Evolutionary conservation across 2,329 filamentous ascomycete genomes (phyloP), one percentile per base, ranked within the genome.

Genomic region (Penicillium griseofulvum): DNA sequence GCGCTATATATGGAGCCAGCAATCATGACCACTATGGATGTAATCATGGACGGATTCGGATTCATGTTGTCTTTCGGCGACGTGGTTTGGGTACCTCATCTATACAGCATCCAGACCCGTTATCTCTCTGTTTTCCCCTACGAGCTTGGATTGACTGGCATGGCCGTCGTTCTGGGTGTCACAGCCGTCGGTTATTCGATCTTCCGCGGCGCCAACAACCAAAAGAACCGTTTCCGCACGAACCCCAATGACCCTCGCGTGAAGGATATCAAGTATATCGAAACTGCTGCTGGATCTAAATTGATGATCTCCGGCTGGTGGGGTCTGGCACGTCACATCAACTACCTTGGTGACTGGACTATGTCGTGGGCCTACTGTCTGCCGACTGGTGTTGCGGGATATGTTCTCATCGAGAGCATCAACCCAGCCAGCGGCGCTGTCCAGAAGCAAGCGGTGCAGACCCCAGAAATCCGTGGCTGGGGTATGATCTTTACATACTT

Each of bases 61-160:
- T 91, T 91, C 78, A 97, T 97, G 93, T 82, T 97, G 33, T 81
- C 90, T 2, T 97, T 97, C 70, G 93, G 91, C 53, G 93, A 97
- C 67, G 81, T 97, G 6, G 89, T 89, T 58, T 97, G 93, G 93
- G 83, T 97, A 2, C 93, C 93, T 0, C 96, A 96, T 71, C 81
- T 90, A 55, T 97, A 96, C 80, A 89, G 86, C 17, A 80, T 90
- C 34, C 92, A 96, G 74, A 86, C 88, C 8, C 86, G 90, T 41
- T 97, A 97, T 72, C 85, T 97, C 6, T 83, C 91, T 1, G 81
- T 88, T 11, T 88, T 95, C 73, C 93, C 93, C 0, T 78, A 91
- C 14, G 81, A 87, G n/a, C 86, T 97, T 6, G 91, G 91, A 1
- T 77, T 83, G 34, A 66, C 78, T 14, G 89, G 89, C 11, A 79